Percentiles rank a stretch among this genome's conserved stretches.
Evolutionary conservation across 495 filamentous ascomycete species (phyloP).

Genomic region (Hypoxylon intermedium): DNA sequence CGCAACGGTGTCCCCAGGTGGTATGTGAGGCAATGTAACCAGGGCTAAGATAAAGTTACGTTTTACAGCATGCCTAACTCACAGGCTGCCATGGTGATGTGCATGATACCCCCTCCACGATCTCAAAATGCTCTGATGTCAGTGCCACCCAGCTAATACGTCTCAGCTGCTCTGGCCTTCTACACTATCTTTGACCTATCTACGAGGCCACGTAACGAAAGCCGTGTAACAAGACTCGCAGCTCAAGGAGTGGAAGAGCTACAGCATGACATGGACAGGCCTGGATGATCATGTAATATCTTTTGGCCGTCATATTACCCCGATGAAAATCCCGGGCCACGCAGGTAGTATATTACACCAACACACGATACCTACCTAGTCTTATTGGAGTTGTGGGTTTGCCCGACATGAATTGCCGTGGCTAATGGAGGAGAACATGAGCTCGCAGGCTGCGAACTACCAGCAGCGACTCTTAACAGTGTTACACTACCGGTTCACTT

Average conservation of each 20-base stretch:
- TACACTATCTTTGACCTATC: neutral
- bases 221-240: slow-evolving; percentile 12
- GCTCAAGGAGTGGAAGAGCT: neutral
- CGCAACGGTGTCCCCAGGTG: neutral
- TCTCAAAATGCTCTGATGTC: slow-evolving; percentile 1
- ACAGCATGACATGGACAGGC: slow-evolving; percentile 2
- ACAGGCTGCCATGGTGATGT: neutral
- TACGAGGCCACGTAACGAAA: slow-evolving; percentile 2
- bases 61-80: slow-evolving; percentile 1
- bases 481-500: neutral
- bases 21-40: neutral
- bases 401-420: slow-evolving; percentile 3
- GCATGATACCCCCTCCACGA: slow-evolving; percentile 2
- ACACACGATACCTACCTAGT: neutral
- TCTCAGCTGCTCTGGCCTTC: neutral
- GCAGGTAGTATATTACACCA: neutral
- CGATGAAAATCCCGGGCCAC: slow-evolving; percentile 11
- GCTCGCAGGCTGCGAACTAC: no score
- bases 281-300: no score
- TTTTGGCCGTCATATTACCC: neutral
- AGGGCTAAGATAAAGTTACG: neutral
- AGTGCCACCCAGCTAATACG: neutral
- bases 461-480: neutral
- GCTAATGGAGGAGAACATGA: no score
- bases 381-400: neutral